Evolutionary conservation across 148 eudicot genomes (phyloP), one percentile per base, ranked within the genome.

Genomic region (Amaranthus hypochondriacus): DNA sequence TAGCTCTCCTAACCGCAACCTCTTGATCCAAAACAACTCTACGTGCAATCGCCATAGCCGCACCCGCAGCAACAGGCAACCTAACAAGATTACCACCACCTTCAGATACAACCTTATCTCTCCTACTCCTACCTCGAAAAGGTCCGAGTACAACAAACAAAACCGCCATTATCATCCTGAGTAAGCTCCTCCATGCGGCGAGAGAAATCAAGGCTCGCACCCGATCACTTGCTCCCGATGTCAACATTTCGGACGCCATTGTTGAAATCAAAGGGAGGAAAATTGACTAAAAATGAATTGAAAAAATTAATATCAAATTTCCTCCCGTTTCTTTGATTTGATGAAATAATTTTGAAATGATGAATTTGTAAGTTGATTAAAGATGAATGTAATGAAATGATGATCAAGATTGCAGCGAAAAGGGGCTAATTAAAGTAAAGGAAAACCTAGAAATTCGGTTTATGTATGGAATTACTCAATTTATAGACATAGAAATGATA

Each of bases 1-100:
- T 18, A 52, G 86, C 81, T 56, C 97, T 71, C 80, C 97, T 77
- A 12, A 65, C 77, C 57, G 86, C 90, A 66, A 83, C 95, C 68
- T 88, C 91, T 75, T 79, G 72, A 13, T 88, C 90, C 68, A 68
- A 84, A 71, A 72, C 59, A n/a, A 77, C 74, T 65, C 66, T 61
- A 80, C 88, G 74, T 69, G 85, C 84, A 47, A 74, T 80, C 56
- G 70, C 73, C 71, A 82, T 71, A 28, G 39, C 76, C 86, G 86
- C n/a, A 86, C 71, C 15, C 83, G 48, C 52, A 81, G 83, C 62
- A 75, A 66, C 72, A 69, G 7, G 3, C 67, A 49, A 5, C 67
- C 67, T 28, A 28, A 28, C 39, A 28, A 28, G 39, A 28, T 28
- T 28, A 46, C 67, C 60, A 3, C 63, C 68, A 58, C 76, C 53